These are phyloP conservation scores for Sequoia sempervirens DNA, from an alignment of 75 land plant genomes.

Conservation along the genomic window DNA sequence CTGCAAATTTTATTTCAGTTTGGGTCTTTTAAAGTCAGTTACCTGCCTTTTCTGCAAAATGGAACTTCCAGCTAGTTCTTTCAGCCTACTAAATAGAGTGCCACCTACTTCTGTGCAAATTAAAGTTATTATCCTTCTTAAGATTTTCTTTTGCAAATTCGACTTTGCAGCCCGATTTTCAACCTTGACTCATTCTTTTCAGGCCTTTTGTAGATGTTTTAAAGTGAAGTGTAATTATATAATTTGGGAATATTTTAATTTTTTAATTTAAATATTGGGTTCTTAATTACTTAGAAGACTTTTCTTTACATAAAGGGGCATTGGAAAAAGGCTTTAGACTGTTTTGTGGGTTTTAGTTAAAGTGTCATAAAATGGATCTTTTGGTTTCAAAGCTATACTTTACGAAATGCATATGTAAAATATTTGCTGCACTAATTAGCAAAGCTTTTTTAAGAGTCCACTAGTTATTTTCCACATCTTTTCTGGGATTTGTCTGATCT, in stretches of 20 bases:
- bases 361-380: background rate
- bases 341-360: background rate
- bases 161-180: background rate
- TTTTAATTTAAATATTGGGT: background rate
- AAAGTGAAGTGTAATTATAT: no score
- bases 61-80: background rate
- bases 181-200: background rate
- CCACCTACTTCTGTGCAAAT: background rate
- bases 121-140: background rate
- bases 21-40: background rate
- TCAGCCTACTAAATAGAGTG: background rate
- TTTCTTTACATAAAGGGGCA: background rate
- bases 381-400: background rate
- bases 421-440: background rate
- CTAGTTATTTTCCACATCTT: no score
- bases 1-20: background rate
- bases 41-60: background rate
- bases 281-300: no score
- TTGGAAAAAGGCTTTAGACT: background rate
- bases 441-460: background rate
- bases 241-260: background rate
- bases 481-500: no score
- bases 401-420: background rate
- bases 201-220: background rate
- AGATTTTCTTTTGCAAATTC: background rate